These are phyloP conservation scores for Oryza glaberrima DNA, from an alignment of 176 grass and related monocot genomes.

Conservation along the genomic window DNA sequence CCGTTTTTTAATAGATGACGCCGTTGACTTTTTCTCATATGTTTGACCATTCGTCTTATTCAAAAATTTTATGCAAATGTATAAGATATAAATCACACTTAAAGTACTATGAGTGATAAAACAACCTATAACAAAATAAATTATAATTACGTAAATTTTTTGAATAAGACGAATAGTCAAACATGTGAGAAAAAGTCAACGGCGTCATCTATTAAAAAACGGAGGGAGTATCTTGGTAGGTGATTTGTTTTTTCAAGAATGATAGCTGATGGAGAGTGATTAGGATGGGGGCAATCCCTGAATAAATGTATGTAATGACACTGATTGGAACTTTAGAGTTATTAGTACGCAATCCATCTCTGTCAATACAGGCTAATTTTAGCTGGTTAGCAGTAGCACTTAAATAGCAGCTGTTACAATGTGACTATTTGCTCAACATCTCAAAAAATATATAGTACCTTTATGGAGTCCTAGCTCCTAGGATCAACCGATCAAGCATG, in stretches of 20 bases:
- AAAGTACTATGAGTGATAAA: too few species aligned
- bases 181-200: too few species aligned
- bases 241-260: background rate
- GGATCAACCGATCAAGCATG: background rate
- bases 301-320: constrained; percentile 16
- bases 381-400: constrained; percentile 7
- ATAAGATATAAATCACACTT: too few species aligned
- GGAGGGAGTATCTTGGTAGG: background rate
- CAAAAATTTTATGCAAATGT: too few species aligned
- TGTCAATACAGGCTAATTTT: background rate
- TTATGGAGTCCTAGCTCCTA: background rate
- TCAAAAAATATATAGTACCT: background rate
- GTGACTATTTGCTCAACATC: background rate
- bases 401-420: background rate
- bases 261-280: background rate
- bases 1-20: too few species aligned
- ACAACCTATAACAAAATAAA: too few species aligned
- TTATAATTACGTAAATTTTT: too few species aligned
- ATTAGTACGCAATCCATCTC: constrained; percentile 10
- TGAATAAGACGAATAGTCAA: too few species aligned
- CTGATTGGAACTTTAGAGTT: background rate
- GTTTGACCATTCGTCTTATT: too few species aligned
- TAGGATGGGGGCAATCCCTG: background rate
- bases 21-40: too few species aligned
- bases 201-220: too few species aligned